phyloP scores from a whole-genome alignment of 2,329 filamentous ascomycete species.

The Fusarium sp. region DNA sequence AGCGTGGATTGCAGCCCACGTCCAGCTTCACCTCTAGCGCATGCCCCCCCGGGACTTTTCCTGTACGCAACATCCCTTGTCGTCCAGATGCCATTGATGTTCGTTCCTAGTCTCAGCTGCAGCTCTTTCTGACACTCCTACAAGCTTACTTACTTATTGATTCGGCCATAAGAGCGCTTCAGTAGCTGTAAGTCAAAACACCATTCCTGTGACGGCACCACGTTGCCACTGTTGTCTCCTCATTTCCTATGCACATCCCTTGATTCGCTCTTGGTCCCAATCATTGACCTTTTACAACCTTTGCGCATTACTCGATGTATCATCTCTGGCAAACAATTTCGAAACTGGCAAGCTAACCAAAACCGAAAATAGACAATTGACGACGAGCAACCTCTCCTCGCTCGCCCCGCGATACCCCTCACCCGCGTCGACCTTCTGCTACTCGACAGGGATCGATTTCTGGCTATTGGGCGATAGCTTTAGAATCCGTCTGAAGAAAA shows the following conservation, averaged over 20 bases:
- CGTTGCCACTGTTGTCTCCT: constrained; percentile 13
- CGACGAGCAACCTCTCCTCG: constrained; percentile 65
- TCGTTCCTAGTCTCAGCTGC: constrained; percentile 13
- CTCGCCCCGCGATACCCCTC: constrained; percentile 72
- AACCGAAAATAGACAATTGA: constrained; percentile 73
- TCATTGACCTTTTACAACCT: not conserved
- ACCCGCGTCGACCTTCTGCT: constrained; percentile 77
- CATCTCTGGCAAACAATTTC: constrained; percentile 53
- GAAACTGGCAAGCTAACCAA: constrained; percentile 63
- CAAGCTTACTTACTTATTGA: constrained; percentile 24
- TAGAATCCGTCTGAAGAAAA: not conserved
- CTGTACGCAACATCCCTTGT: constrained; percentile 34
- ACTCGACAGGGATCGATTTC: constrained; percentile 62
- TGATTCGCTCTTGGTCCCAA: not conserved
- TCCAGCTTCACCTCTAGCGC: constrained; percentile 41
- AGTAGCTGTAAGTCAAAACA: constrained; percentile 39
- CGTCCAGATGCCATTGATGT: constrained; percentile 28
- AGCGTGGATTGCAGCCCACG: constrained; percentile 44
- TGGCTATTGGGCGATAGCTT: constrained; percentile 19
- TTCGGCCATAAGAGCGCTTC: constrained; percentile 18
- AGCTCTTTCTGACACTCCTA: constrained; percentile 32
- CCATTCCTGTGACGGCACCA: constrained; percentile 11
- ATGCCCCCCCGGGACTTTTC: constrained; percentile 31
- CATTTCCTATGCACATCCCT: not conserved
- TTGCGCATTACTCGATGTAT: not conserved